Conservation (phyloP, 148 eudicot genomes). For the Persicaria maculosa region DNA sequence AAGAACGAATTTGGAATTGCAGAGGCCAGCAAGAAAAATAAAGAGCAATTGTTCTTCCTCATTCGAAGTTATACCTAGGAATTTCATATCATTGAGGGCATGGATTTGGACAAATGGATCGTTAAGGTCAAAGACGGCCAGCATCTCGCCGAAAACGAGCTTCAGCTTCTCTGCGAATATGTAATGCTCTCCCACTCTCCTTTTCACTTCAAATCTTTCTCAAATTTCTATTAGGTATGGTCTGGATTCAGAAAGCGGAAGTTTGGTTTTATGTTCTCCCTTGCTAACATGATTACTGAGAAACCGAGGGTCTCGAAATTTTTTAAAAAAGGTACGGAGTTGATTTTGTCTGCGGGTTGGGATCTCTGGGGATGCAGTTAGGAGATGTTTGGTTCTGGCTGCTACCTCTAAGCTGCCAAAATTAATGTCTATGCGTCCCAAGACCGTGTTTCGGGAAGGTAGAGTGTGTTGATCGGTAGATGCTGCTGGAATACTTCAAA, state of each 20-base stretch:
- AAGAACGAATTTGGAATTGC: neutral
- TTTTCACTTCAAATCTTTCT: constrained; percentile 1
- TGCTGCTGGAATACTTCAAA: neutral
- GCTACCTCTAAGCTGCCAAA: too few species aligned
- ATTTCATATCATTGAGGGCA: constrained; percentile 13
- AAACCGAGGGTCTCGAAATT: neutral
- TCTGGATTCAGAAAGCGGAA: neutral
- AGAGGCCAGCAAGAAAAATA: neutral
- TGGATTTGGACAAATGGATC: constrained; percentile 99
- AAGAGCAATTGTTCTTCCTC: neutral
- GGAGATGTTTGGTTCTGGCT: neutral
- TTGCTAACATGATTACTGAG: neutral
- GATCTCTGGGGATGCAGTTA: neutral
- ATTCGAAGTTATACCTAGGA: neutral
- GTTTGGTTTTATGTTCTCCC: neutral
- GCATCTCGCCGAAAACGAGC: constrained; percentile 94
- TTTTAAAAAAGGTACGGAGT: neutral
- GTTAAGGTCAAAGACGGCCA: constrained; percentile 89
- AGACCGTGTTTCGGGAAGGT: neutral
- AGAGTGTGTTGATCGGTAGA: neutral
- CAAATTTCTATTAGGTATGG: neutral
- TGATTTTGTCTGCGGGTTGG: neutral
- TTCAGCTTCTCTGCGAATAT: constrained; percentile 95
- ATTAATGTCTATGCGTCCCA: neutral
- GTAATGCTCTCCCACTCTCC: constrained; percentile 27